Base-by-base conservation (phyloP, 352 stramenopile genomes). In the Pythium biforme region DNA sequence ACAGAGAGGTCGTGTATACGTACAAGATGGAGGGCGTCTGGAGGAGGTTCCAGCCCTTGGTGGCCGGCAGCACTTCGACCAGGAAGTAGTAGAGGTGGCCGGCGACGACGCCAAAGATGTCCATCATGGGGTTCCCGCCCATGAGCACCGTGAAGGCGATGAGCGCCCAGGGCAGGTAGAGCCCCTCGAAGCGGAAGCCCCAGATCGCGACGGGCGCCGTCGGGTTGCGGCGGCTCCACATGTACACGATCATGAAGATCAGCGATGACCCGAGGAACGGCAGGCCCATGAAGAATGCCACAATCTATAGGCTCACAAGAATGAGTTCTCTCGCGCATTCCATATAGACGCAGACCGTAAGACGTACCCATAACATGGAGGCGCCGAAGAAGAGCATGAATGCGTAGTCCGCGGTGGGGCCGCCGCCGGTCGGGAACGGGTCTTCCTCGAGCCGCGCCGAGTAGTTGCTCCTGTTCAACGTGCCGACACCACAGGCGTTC, bases 181-280 rank as follows among this genome's bases (percentile, higher is more conserved):
- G 72, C 0, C 87, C 89, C 51, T 96, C 74, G 43, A 97, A 95
- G 25, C 79, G 83, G 71, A 97, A 96, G 40, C 87, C 86, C 87
- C 87, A 96, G 64, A 97, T 92, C 5, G 81, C 74, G 14, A 94
- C 86, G 26, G 85, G 82, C 8, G 79, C 75, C 17, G 88, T 93
- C 41, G 88, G 79, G 62, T 97, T 90, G 11, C 83, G 83, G 40
- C 86, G 87, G 65, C 89, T 97, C 89, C 89, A 97, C 46, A 97
- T 77, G 74, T 97, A 97, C 29, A 96, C 79, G 58, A 96, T 94
- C 80, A 92, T 95, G 57, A 97, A 96, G 70, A 95, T 93, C 27
- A 96, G 76, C 37, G 88, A 86, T 40, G 79, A 77, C 50, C 86
- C 87, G 12, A 96, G 69, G 72, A 96, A 96, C 37, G 80, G 81